Conservation (phyloP, 2,329 filamentous ascomycete species). For the Zymoseptoria brevis region DNA sequence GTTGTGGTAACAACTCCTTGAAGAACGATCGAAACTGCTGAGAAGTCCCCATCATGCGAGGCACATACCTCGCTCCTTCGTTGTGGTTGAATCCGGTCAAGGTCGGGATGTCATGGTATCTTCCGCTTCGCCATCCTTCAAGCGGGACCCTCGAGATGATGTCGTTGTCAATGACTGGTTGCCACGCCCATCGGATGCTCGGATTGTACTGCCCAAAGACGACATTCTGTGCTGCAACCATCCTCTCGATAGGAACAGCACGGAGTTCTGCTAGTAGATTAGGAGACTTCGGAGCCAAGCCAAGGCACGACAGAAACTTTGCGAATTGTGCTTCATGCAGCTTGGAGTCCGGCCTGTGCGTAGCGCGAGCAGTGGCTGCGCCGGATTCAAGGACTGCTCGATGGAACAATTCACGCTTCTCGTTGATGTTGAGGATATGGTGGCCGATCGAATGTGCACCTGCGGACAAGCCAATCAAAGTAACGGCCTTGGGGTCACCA, state of each 20-base stretch:
- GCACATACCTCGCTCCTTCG: not conserved
- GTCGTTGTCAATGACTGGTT: slow-evolving; percentile 50
- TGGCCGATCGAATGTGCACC: slow-evolving; percentile 41
- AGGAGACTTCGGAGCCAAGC: slow-evolving; percentile 28
- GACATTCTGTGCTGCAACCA: slow-evolving; percentile 47
- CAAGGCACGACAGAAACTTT: slow-evolving; percentile 46
- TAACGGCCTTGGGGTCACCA: slow-evolving; percentile 19
- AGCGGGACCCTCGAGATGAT: slow-evolving; percentile 36
- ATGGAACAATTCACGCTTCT: not conserved
- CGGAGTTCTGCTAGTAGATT: not conserved
- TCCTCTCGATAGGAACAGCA: not conserved
- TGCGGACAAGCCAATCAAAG: slow-evolving; percentile 18
- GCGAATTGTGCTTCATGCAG: slow-evolving; percentile 43
- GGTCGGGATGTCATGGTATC: not conserved
- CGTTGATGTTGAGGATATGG: slow-evolving; percentile 26
- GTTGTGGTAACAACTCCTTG: not conserved
- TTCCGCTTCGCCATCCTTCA: not conserved
- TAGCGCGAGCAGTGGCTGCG: slow-evolving; percentile 38
- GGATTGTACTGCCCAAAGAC: slow-evolving; percentile 47
- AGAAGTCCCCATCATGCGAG: not conserved
- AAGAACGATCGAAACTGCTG: not conserved
- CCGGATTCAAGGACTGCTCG: slow-evolving; percentile 45
- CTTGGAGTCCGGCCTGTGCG: slow-evolving; percentile 44
- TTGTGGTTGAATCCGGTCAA: not conserved
- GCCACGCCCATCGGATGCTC: slow-evolving; percentile 49